Evolutionary conservation across 2,329 filamentous ascomycete genomes (phyloP).

Genomic region (Emericellopsis cladophorae): DNA sequence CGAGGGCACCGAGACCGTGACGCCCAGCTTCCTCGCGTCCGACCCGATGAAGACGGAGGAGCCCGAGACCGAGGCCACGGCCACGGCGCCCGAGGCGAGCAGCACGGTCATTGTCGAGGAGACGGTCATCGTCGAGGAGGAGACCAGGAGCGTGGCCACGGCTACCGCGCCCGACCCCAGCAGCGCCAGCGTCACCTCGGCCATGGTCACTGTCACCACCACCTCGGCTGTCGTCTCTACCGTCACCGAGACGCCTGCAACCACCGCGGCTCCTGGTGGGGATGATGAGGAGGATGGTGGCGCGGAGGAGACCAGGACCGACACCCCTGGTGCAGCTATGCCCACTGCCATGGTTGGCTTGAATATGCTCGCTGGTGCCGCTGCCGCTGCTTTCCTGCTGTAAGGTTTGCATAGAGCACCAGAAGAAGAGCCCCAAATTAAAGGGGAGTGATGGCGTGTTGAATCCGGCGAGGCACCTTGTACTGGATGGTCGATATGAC

Average conservation of each 20-base stretch:
- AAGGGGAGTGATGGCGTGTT: too few relatives aligned
- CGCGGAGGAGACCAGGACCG: not conserved
- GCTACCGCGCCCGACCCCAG: not conserved
- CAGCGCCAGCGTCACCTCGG: too few relatives aligned
- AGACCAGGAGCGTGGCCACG: not conserved
- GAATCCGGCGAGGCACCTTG: too few relatives aligned
- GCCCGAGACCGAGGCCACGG: not conserved
- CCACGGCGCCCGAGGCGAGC: not conserved
- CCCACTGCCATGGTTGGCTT: not conserved
- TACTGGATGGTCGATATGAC: too few relatives aligned
- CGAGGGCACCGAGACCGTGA: constrained; percentile 18
- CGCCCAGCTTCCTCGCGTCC: constrained; percentile 1
- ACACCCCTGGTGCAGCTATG: constrained; percentile 1
- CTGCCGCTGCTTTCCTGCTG: not conserved
- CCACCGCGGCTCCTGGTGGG: not conserved
- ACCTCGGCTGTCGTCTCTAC: not conserved
- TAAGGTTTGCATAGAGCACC: not conserved
- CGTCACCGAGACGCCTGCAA: not conserved
- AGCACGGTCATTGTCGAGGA: not conserved
- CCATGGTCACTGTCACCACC: not conserved
- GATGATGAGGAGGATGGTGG: not conserved
- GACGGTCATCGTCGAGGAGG: not conserved
- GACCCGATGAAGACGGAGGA: constrained; percentile 2
- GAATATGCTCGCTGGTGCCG: constrained; percentile 1
- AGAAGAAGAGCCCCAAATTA: too few relatives aligned